Percentiles rank a stretch among this genome's conserved stretches.
Conservation (phyloP, 305 asterid species). For the Rubia balearica region DNA sequence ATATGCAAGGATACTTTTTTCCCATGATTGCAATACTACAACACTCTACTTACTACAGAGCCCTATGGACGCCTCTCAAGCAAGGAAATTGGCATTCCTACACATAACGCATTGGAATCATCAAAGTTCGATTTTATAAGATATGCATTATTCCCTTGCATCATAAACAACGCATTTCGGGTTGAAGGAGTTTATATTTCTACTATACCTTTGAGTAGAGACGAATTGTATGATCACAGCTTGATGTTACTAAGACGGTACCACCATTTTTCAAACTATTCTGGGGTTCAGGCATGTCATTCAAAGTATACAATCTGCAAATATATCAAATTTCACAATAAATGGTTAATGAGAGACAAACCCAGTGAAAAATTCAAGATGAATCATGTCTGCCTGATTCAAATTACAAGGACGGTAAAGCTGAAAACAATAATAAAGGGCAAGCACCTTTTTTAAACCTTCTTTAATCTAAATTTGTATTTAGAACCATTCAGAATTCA, state of each 20-base stretch:
- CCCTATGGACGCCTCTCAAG: background rate
- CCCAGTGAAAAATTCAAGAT: conserved; percentile 11
- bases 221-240: conserved; percentile 67
- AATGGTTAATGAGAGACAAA: conserved; percentile 1
- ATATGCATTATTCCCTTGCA: background rate
- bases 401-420: background rate
- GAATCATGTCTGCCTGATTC: conserved; percentile 4
- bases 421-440: background rate
- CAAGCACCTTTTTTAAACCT: background rate
- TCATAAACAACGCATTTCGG: background rate
- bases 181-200: background rate
- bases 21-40: background rate
- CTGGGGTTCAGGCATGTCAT: conserved; percentile 30
- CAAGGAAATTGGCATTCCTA: background rate
- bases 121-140: conserved; percentile 1
- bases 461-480: background rate
- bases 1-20: background rate
- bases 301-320: conserved; percentile 54
- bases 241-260: conserved; percentile 62
- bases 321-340: conserved; percentile 11
- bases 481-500: background rate
- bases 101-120: background rate
- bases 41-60: background rate
- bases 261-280: conserved; percentile 35
- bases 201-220: conserved; percentile 66